Evolutionary conservation across 2,329 filamentous ascomycete species (phyloP).

Genomic region (Aspergillus caelatus): DNA sequence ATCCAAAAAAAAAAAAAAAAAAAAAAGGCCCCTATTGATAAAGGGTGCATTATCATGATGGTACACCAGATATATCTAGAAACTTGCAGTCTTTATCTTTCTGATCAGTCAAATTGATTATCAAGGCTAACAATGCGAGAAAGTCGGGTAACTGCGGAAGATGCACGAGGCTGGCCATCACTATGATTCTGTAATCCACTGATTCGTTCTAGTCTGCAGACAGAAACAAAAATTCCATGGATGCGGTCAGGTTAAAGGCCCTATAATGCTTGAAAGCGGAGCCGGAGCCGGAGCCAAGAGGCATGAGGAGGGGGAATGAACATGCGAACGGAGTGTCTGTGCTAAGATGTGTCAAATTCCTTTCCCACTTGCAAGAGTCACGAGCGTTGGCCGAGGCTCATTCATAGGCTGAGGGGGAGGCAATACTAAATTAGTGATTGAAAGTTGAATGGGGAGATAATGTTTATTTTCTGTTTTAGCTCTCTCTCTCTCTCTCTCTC

Average conservation of each 20-base stretch:
- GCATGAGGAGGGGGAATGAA: slow-evolving; percentile 14
- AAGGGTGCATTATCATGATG: neutral
- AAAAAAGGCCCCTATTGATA: neutral
- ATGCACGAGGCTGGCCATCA: slow-evolving; percentile 10
- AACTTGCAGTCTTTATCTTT: neutral
- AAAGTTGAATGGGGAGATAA: neutral
- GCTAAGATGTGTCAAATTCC: slow-evolving; percentile 20
- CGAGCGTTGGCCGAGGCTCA: slow-evolving; percentile 13
- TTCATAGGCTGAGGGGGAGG: slow-evolving; percentile 14
- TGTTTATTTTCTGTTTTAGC: neutral
- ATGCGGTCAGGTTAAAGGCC: slow-evolving; percentile 10
- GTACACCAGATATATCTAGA: neutral
- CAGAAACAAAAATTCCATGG: slow-evolving; percentile 18
- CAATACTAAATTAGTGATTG: neutral
- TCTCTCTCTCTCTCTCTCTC: neutral
- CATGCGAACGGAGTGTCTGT: slow-evolving; percentile 18
- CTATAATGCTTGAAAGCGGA: slow-evolving; percentile 15
- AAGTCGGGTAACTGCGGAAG: slow-evolving; percentile 19
- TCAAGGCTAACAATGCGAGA: slow-evolving; percentile 6
- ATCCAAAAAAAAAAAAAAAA: neutral
- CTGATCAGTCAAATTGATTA: neutral
- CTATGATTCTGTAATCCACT: slow-evolving; percentile 10
- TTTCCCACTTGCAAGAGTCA: slow-evolving; percentile 13
- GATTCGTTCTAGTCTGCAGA: slow-evolving; percentile 16
- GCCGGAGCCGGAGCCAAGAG: slow-evolving; percentile 20